Evolutionary conservation across 371 early-diverging fungal genomes (phyloP).

Genomic region (Umbelopsis sp.): DNA sequence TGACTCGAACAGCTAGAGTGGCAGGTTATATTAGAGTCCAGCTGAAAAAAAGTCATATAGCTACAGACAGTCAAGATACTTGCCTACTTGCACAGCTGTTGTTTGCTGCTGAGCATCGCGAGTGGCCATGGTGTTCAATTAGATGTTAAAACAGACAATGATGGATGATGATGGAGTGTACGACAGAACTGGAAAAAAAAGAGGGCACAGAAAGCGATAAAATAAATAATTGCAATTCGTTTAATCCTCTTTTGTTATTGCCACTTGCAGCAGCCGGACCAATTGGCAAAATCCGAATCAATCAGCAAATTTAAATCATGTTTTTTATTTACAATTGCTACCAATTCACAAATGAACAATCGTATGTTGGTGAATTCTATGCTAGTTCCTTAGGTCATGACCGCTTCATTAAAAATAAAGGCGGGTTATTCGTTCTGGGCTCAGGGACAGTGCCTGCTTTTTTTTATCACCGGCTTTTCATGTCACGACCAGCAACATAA

Average conservation of each 20-base stretch:
- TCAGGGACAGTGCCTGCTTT: too few species aligned
- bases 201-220: not conserved
- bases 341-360: too few species aligned
- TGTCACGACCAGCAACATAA: too few species aligned
- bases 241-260: conserved; percentile 15
- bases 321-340: too few species aligned
- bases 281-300: too few species aligned
- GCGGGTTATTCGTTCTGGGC: too few species aligned
- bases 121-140: not conserved
- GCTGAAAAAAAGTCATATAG: not conserved
- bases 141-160: conserved; percentile 1
- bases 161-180: conserved; percentile 11
- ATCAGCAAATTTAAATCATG: too few species aligned
- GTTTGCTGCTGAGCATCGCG: conserved; percentile 14
- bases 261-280: not conserved
- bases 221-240: not conserved
- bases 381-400: too few species aligned
- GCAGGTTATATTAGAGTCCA: conserved; percentile 10
- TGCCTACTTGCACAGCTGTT: conserved; percentile 26
- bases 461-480: too few species aligned
- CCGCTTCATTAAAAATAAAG: too few species aligned
- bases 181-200: conserved; percentile 13
- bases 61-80: conserved; percentile 11
- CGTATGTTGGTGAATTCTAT: too few species aligned
- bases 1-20: conserved; percentile 44